phyloP scores from a whole-genome alignment of 1,284 basidiomycete species.

The Psilocybe mexicana region DNA sequence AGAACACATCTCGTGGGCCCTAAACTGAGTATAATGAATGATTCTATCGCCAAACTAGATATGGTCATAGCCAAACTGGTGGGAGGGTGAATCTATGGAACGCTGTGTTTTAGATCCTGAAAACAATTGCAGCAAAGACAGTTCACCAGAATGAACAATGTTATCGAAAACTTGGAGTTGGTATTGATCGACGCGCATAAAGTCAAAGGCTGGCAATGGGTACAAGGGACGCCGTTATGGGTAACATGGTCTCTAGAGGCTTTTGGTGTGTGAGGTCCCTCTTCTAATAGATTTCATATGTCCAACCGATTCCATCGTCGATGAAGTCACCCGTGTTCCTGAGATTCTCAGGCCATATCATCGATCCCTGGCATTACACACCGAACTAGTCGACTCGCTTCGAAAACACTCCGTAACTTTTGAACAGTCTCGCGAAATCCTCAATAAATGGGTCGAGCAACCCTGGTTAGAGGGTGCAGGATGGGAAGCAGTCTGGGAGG shows the following conservation, averaged over 20 bases:
- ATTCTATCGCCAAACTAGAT: slow-evolving; percentile 59
- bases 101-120: background rate
- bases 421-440: slow-evolving; percentile 59
- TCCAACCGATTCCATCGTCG: background rate
- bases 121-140: slow-evolving; percentile 56
- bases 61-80: slow-evolving; percentile 64
- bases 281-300: background rate
- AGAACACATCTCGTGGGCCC: slow-evolving; percentile 57
- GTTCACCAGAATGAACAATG: slow-evolving; percentile 59
- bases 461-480: slow-evolving; percentile 61
- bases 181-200: slow-evolving; percentile 68
- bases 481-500: slow-evolving; percentile 75
- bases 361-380: slow-evolving; percentile 61
- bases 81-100: slow-evolving; percentile 7
- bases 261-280: slow-evolving; percentile 54
- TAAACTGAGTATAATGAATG: slow-evolving; percentile 68
- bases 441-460: slow-evolving; percentile 67
- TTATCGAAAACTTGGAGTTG: slow-evolving; percentile 63
- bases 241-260: slow-evolving; percentile 76
- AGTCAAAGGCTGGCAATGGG: slow-evolving; percentile 69
- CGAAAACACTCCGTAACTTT: slow-evolving; percentile 67
- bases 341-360: slow-evolving; percentile 64
- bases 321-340: slow-evolving; percentile 55
- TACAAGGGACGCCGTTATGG: slow-evolving; percentile 70
- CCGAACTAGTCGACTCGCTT: slow-evolving; percentile 55